Evolutionary conservation across 371 early-diverging fungal genomes (phyloP).

Genomic region (Zychaea mexicana): DNA sequence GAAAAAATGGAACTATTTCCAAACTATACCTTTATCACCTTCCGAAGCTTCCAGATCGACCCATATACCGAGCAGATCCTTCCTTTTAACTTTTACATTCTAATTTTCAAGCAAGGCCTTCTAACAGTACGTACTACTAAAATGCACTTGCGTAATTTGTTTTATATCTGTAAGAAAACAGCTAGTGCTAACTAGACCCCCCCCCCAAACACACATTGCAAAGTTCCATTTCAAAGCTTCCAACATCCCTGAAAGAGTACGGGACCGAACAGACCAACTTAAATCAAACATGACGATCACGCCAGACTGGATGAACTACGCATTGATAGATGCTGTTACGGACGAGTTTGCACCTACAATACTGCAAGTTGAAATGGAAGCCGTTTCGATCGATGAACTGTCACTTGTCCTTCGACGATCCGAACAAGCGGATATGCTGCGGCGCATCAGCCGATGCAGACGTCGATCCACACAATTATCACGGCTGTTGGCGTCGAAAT

Average conservation of each 20-base stretch:
- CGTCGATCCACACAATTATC: conserved; percentile 75
- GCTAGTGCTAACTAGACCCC: no score
- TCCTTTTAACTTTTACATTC: conserved; percentile 81
- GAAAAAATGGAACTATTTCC: conserved; percentile 77
- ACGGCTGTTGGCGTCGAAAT: conserved; percentile 73
- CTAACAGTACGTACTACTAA: conserved; percentile 61
- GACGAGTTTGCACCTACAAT: conserved; percentile 81
- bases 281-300: conserved; percentile 42
- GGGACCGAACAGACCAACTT: conserved; percentile 38
- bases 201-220: background rate
- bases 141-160: no score
- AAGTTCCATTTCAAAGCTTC: conserved; percentile 46
- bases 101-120: conserved; percentile 71
- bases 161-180: no score
- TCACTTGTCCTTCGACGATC: conserved; percentile 71
- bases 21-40: conserved; percentile 72
- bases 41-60: conserved; percentile 70
- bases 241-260: conserved; percentile 32
- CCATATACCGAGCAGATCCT: conserved; percentile 40
- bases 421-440: conserved; percentile 87
- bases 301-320: conserved; percentile 82
- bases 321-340: conserved; percentile 82
- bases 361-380: conserved; percentile 78
- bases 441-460: conserved; percentile 83
- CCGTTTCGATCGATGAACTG: conserved; percentile 86